Conservation (phyloP, 2,329 filamentous ascomycete species). For the Pseudonectria foliicola region DNA sequence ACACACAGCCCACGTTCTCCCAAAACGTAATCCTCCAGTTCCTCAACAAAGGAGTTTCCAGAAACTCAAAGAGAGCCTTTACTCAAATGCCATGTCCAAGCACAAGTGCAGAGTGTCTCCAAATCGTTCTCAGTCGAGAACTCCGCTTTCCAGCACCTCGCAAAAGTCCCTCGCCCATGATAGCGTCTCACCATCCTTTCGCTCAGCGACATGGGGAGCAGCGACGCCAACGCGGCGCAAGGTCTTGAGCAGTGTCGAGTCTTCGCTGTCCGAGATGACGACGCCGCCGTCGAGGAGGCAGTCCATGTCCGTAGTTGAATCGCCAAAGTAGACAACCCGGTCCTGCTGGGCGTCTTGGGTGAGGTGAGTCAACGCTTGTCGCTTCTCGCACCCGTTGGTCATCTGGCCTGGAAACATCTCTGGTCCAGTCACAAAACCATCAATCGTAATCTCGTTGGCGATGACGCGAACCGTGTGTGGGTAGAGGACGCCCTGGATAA, state of each 20-base stretch:
- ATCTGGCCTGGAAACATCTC: conserved; percentile 18
- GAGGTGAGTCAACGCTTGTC: conserved; percentile 31
- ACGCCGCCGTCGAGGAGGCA: conserved; percentile 43
- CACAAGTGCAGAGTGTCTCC: neutral
- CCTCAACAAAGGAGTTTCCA: no score
- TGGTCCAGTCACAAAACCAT: conserved; percentile 37
- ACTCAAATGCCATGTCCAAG: neutral
- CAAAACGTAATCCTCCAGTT: no score
- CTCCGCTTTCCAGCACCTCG: conserved; percentile 31
- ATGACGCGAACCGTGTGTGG: conserved; percentile 28
- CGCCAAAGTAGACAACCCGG: conserved; percentile 47
- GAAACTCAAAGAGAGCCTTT: no score
- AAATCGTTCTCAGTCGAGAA: conserved; percentile 12
- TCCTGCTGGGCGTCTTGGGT: conserved; percentile 9
- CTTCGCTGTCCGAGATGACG: conserved; percentile 35
- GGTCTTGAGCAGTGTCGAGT: conserved; percentile 28
- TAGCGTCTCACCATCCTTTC: conserved; percentile 13
- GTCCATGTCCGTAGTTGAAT: conserved; percentile 50
- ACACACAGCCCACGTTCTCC: no score
- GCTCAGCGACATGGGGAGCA: conserved; percentile 30
- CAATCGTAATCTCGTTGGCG: conserved; percentile 35
- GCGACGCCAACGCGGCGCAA: conserved; percentile 30
- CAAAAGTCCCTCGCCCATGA: conserved; percentile 38
- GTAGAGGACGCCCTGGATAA: conserved; percentile 38
- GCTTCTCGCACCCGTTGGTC: conserved; percentile 40